A percentile compares a stretch with the other conserved stretches of the same genome.
Evolutionary conservation across 805 yeast genomes (phyloP).

Genomic region (Sungouiozyma intestinalis): DNA sequence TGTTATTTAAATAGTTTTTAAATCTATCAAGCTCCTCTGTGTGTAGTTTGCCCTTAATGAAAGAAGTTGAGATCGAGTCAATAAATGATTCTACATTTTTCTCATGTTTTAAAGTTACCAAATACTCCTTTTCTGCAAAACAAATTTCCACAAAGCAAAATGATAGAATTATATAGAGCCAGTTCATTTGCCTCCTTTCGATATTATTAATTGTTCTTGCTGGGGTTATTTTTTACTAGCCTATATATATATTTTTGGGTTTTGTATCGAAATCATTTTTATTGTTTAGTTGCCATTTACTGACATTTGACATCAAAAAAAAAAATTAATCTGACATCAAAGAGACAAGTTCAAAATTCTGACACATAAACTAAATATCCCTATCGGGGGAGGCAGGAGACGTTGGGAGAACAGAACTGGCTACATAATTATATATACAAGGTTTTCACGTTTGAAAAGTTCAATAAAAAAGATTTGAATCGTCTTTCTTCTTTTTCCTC

Average conservation of each 20-base stretch:
- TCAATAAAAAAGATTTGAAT: neutral
- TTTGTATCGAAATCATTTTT: too few species aligned
- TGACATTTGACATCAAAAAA: neutral
- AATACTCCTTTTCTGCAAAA: constrained; percentile 27
- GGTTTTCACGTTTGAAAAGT: neutral
- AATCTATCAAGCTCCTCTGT: constrained; percentile 20
- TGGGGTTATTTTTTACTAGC: constrained; percentile 1
- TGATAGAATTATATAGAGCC: neutral
- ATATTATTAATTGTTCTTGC: neutral
- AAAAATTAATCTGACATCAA: neutral
- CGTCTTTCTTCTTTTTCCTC: constrained; percentile 23
- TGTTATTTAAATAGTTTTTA: constrained; percentile 37
- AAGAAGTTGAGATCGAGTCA: constrained; percentile 28
- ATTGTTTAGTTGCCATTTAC: neutral
- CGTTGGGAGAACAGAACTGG: too few species aligned
- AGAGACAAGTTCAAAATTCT: too few species aligned
- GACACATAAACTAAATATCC: neutral
- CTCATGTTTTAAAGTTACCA: constrained; percentile 43
- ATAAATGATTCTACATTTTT: constrained; percentile 40
- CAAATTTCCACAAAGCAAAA: neutral
- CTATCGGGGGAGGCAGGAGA: too few species aligned
- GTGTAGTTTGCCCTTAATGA: neutral
- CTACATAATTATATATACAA: neutral
- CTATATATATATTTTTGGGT: neutral
- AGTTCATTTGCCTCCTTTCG: neutral